Conservation (phyloP, 345 rosid genomes). For the Arabis hirsuta region DNA sequence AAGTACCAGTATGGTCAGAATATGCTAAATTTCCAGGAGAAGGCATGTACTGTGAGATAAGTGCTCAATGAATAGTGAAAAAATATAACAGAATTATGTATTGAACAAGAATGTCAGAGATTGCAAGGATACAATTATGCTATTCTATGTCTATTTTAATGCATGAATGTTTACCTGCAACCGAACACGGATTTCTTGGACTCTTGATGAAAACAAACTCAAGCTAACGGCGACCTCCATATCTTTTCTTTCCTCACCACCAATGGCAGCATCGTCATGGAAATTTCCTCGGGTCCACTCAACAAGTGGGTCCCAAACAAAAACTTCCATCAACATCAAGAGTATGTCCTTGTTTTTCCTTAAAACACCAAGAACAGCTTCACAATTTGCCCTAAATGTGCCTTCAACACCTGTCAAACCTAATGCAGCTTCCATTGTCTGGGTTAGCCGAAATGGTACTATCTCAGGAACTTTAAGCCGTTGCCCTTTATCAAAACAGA, state of each 20-base stretch:
- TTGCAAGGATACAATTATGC: background rate
- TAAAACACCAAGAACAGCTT: conserved; percentile 75
- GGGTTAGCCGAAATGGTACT: conserved; percentile 93
- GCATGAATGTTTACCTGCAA: conserved; percentile 67
- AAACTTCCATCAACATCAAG: conserved; percentile 87
- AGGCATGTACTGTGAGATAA: conserved; percentile 13
- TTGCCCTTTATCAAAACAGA: conserved; percentile 95
- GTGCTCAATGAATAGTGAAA: background rate
- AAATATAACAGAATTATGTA: conserved; percentile 1
- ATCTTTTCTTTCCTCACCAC: conserved; percentile 96
- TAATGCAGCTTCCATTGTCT: conserved; percentile 80
- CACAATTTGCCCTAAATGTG: conserved; percentile 78
- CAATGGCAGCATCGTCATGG: conserved; percentile 96
- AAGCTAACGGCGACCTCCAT: conserved; percentile 97
- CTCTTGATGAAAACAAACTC: conserved; percentile 94
- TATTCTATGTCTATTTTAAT: conserved; percentile 21
- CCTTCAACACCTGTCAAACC: conserved; percentile 94
- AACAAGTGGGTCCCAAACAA: conserved; percentile 94
- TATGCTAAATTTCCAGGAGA: conserved; percentile 19
- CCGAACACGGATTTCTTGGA: conserved; percentile 93
- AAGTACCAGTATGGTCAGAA: conserved; percentile 12
- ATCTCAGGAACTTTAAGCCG: conserved; percentile 90
- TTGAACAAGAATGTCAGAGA: conserved; percentile 7
- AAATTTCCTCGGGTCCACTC: conserved; percentile 98
- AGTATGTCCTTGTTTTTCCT: conserved; percentile 84